These are phyloP conservation scores for Cryptosporidium xiaoi DNA, from an alignment of 169 alveolate genomes.

Conservation along the genomic window DNA sequence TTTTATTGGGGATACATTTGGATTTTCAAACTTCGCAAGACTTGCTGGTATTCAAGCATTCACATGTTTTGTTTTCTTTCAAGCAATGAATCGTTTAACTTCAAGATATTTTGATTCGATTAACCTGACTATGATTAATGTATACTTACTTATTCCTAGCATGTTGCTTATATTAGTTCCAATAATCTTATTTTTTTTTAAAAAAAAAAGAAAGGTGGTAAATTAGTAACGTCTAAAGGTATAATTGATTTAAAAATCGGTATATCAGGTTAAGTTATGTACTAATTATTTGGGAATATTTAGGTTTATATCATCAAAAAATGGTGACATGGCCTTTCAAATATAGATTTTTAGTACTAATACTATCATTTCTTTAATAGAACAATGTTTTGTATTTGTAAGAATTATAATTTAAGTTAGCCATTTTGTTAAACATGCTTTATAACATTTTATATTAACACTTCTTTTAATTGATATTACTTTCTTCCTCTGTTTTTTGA, in stretches of 20 bases:
- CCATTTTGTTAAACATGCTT: no score
- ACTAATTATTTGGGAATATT: background rate
- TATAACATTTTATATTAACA: no score
- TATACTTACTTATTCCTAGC: constrained; percentile 40
- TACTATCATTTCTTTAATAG: no score
- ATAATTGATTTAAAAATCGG: no score
- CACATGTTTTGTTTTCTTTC: constrained; percentile 67
- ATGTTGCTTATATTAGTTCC: constrained; percentile 35
- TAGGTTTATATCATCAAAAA: background rate
- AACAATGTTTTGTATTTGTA: no score
- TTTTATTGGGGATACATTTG: constrained; percentile 73
- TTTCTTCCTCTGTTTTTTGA: no score
- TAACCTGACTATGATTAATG: constrained; percentile 27
- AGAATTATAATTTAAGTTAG: no score
- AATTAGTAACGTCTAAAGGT: no score
- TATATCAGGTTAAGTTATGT: no score
- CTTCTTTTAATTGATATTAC: no score
- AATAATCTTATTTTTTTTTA: constrained; percentile 27
- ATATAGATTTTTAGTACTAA: no score
- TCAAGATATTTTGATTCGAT: constrained; percentile 42
- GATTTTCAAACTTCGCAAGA: constrained; percentile 64
- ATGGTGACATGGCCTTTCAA: no score
- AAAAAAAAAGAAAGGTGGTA: background rate
- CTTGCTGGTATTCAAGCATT: constrained; percentile 72
- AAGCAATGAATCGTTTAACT: constrained; percentile 44